phyloP scores from a whole-genome alignment of 352 stramenopile genomes.

The Pythium myriotylum region DNA sequence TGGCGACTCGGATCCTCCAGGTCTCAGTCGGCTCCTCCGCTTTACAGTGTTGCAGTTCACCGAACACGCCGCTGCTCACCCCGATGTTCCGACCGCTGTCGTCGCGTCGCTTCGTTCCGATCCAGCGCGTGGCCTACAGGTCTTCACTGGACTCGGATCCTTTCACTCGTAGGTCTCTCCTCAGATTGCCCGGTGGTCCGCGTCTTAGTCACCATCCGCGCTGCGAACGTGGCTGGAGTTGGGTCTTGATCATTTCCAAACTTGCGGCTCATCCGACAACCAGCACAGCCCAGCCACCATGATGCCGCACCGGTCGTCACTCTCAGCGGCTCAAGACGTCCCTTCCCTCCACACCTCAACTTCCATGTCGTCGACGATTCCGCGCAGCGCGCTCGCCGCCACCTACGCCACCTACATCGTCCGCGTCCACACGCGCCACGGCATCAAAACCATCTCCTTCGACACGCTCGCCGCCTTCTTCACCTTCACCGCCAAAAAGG shows the following conservation, averaged over 20 bases:
- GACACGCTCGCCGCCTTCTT: slow-evolving; percentile 69
- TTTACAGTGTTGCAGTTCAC: background rate
- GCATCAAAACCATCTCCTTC: slow-evolving; percentile 80
- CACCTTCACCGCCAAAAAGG: slow-evolving; percentile 76
- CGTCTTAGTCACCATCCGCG: no score
- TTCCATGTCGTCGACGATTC: background rate
- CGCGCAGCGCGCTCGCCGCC: background rate
- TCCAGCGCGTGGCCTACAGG: no score
- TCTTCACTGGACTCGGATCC: no score
- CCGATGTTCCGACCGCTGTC: slow-evolving; percentile 26
- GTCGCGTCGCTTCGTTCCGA: background rate
- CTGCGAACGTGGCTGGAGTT: slow-evolving; percentile 3
- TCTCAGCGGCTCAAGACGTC: no score
- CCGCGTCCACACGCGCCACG: slow-evolving; percentile 19
- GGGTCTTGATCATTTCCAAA: background rate
- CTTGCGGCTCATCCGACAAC: background rate
- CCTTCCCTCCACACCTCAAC: no score
- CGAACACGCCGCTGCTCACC: slow-evolving; percentile 38
- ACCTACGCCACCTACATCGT: slow-evolving; percentile 14
- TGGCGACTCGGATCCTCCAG: no score
- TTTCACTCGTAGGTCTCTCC: no score
- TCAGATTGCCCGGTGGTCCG: no score
- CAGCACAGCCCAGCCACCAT: slow-evolving; percentile 25
- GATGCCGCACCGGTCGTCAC: slow-evolving; percentile 18
- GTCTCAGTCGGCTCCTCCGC: no score